phyloP scores from a whole-genome alignment of 116 monocot species.

The Zostera marina region DNA sequence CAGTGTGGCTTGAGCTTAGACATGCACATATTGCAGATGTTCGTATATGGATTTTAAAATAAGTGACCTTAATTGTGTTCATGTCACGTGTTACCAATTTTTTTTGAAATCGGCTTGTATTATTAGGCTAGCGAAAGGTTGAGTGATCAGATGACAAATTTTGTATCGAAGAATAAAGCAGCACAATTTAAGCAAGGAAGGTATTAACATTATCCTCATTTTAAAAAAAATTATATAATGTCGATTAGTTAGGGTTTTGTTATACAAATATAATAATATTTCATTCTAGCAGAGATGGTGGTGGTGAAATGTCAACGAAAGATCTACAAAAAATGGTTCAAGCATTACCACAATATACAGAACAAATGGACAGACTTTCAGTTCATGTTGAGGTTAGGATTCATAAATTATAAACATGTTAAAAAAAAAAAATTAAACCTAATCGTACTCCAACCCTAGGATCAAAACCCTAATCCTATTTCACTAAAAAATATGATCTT shows the following conservation, averaged over 20 bases:
- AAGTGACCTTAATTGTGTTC: slow-evolving; percentile 1
- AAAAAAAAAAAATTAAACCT: too few species aligned
- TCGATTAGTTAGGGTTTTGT: too few species aligned
- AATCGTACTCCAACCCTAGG: too few species aligned
- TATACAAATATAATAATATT: too few species aligned
- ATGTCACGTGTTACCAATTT: too few species aligned
- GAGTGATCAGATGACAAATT: slow-evolving; percentile 80
- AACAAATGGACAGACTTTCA: slow-evolving; percentile 88
- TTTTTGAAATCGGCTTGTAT: background rate
- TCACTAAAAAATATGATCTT: too few species aligned
- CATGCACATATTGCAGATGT: slow-evolving; percentile 99
- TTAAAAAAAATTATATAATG: too few species aligned
- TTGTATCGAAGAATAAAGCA: slow-evolving; percentile 87
- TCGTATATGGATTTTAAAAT: too few species aligned
- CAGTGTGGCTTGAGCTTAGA: slow-evolving; percentile 89
- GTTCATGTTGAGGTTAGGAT: slow-evolving; percentile 78
- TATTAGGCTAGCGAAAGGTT: slow-evolving; percentile 88
- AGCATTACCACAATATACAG: slow-evolving; percentile 86
- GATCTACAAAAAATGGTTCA: slow-evolving; percentile 97
- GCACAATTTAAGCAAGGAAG: slow-evolving; percentile 70
- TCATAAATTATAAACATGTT: background rate
- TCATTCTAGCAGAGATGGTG: slow-evolving; percentile 31
- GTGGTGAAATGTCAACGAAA: slow-evolving; percentile 60
- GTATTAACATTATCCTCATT: slow-evolving; percentile 10
- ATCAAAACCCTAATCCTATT: too few species aligned